These are phyloP conservation scores for Austroboletus festivus DNA, from an alignment of 768 basidiomycete genomes.

Conservation along the genomic window DNA sequence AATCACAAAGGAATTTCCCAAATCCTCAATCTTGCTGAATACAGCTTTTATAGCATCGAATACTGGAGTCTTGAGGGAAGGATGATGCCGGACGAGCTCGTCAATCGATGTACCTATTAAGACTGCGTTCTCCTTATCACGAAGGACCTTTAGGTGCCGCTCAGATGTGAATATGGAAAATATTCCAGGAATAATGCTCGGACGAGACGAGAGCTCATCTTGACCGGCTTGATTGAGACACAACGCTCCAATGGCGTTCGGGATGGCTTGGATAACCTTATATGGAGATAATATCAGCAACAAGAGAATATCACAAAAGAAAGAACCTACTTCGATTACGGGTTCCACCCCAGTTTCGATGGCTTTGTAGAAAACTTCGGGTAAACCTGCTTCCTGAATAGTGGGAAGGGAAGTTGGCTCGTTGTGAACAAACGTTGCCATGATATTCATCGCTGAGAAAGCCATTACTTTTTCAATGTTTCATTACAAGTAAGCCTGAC, in stretches of 20 bases:
- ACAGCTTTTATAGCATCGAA: slow-evolving; percentile 74
- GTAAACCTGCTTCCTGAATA: slow-evolving; percentile 89
- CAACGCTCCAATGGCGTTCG: slow-evolving; percentile 93
- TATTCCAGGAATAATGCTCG: slow-evolving; percentile 79
- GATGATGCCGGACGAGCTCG: slow-evolving; percentile 95
- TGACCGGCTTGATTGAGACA: slow-evolving; percentile 92
- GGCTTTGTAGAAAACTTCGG: slow-evolving; percentile 83
- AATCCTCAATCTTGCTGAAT: slow-evolving; percentile 68
- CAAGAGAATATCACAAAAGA: not conserved
- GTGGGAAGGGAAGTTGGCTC: slow-evolving; percentile 92
- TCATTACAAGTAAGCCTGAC: slow-evolving; percentile 20
- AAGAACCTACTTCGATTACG: slow-evolving; percentile 68
- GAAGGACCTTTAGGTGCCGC: slow-evolving; percentile 74
- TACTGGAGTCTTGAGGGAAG: slow-evolving; percentile 73
- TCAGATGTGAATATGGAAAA: slow-evolving; percentile 86
- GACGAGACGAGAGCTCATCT: slow-evolving; percentile 70
- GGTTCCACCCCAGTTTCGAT: slow-evolving; percentile 85
- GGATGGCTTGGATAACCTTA: slow-evolving; percentile 88
- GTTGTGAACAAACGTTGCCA: slow-evolving; percentile 97
- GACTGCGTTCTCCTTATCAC: slow-evolving; percentile 91
- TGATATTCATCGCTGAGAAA: slow-evolving; percentile 75
- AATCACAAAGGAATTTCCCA: slow-evolving; percentile 59
- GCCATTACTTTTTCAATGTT: slow-evolving; percentile 9
- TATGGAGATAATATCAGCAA: not conserved
- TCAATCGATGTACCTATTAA: slow-evolving; percentile 88